Evolutionary conservation across 495 filamentous ascomycete species (phyloP).

Genomic region (Jackrogersella minutella): DNA sequence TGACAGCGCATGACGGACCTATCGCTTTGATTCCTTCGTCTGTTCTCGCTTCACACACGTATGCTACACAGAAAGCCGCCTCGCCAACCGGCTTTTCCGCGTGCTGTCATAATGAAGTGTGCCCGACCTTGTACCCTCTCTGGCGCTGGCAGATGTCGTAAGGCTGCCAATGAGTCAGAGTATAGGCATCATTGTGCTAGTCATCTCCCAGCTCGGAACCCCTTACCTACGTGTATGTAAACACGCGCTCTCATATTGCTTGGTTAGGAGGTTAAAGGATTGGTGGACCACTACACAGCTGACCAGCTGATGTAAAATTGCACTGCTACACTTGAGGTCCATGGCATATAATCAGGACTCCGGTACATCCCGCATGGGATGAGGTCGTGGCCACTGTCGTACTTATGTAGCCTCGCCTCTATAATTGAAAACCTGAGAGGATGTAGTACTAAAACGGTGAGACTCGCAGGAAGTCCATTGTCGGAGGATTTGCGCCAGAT

Average conservation of each 20-base stretch:
- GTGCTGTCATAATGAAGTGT: slow-evolving; percentile 3
- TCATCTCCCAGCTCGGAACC: not conserved
- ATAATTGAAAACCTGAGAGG: not conserved
- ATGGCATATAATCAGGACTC: slow-evolving; percentile 1
- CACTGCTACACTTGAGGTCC: slow-evolving; percentile 6
- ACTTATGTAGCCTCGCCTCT: slow-evolving; percentile 1
- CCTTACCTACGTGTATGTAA: slow-evolving; percentile 1
- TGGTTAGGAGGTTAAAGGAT: not conserved
- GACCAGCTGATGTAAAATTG: slow-evolving; percentile 1
- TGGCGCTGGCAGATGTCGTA: slow-evolving; percentile 11
- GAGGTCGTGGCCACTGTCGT: not conserved
- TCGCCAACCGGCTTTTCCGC: not conserved
- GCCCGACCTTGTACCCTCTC: not conserved
- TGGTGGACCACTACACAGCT: slow-evolving; percentile 10
- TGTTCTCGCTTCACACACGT: not conserved
- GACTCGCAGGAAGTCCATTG: not conserved
- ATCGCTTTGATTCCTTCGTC: not conserved
- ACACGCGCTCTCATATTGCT: not conserved
- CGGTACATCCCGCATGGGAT: not conserved
- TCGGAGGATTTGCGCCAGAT: not conserved
- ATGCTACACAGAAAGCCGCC: not conserved
- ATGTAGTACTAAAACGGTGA: not conserved
- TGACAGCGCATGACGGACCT: not conserved
- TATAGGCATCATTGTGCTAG: slow-evolving; percentile 9
- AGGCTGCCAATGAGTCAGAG: slow-evolving; percentile 35